These are phyloP conservation scores for Amanita fuliginea DNA, from an alignment of 768 basidiomycete species.

Conservation along the genomic window DNA sequence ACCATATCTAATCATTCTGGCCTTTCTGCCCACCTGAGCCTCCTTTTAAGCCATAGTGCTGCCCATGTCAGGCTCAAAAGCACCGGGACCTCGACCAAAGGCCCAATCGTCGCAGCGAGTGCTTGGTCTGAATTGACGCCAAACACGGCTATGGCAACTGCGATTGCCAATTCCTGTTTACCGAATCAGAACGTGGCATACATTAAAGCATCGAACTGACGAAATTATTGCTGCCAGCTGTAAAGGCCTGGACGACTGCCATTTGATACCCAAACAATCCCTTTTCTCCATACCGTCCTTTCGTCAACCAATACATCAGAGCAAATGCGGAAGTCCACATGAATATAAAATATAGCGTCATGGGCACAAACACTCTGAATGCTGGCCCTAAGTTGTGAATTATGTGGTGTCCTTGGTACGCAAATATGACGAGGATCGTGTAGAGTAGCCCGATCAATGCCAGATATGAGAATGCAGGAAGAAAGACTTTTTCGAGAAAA, in stretches of 20 bases:
- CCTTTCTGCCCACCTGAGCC: slow-evolving; percentile 25
- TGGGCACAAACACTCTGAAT: slow-evolving; percentile 73
- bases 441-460: slow-evolving; percentile 71
- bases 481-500: slow-evolving; percentile 46
- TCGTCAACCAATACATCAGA: slow-evolving; percentile 31
- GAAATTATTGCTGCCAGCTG: slow-evolving; percentile 72
- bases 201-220: slow-evolving; percentile 36
- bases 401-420: slow-evolving; percentile 58
- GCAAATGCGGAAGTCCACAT: slow-evolving; percentile 63
- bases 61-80: slow-evolving; percentile 60
- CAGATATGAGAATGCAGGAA: slow-evolving; percentile 59
- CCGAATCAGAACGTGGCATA: too few species aligned
- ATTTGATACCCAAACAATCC: slow-evolving; percentile 45
- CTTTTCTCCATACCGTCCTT: slow-evolving; percentile 5
- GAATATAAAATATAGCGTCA: slow-evolving; percentile 67
- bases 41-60: slow-evolving; percentile 33
- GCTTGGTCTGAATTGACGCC: slow-evolving; percentile 73
- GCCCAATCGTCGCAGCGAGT: slow-evolving; percentile 71
- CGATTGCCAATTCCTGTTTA: slow-evolving; percentile 67
- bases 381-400: slow-evolving; percentile 64
- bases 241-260: slow-evolving; percentile 72
- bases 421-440: slow-evolving; percentile 71
- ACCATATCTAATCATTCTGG: too few species aligned
- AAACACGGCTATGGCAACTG: slow-evolving; percentile 68
- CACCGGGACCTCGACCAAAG: slow-evolving; percentile 73